Evolutionary conservation across 116 monocot genomes (phyloP).

Genomic region (Papilionanthe hybrid): DNA sequence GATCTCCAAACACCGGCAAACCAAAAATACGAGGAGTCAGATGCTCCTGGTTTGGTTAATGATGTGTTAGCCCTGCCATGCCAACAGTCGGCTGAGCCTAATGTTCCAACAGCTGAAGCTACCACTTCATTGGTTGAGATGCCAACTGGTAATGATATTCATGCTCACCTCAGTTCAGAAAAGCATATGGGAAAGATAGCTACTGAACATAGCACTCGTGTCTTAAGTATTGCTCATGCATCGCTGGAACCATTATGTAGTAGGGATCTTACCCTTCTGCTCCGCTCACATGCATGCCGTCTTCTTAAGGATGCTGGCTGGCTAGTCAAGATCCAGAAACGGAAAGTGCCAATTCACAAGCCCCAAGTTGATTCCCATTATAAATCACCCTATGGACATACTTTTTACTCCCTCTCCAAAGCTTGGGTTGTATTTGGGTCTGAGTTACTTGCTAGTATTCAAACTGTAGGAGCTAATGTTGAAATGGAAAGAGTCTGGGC

Average conservation of each 20-base stretch:
- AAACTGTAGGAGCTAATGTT: constrained; percentile 10
- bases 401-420: constrained; percentile 32
- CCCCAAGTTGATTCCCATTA: constrained; percentile 19
- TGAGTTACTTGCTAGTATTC: constrained; percentile 18
- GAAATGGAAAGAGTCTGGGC: constrained; percentile 45
- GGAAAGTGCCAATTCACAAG: constrained; percentile 1
- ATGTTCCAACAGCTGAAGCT: neutral
- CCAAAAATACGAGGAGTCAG: neutral
- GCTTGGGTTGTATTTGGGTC: constrained; percentile 67
- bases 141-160: no score
- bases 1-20: neutral
- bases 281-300: constrained; percentile 51
- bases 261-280: constrained; percentile 27
- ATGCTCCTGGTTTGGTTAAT: neutral
- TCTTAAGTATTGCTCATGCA: no score
- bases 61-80: neutral
- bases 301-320: constrained; percentile 61
- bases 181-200: no score
- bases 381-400: constrained; percentile 26
- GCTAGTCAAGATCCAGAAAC: constrained; percentile 26
- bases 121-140: neutral
- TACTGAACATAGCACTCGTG: neutral
- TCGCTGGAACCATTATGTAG: constrained; percentile 3
- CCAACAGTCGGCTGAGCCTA: neutral
- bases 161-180: no score